Evolutionary conservation across 2,329 filamentous ascomycete genomes (phyloP).

Genomic region (Arachnomyces sp.): DNA sequence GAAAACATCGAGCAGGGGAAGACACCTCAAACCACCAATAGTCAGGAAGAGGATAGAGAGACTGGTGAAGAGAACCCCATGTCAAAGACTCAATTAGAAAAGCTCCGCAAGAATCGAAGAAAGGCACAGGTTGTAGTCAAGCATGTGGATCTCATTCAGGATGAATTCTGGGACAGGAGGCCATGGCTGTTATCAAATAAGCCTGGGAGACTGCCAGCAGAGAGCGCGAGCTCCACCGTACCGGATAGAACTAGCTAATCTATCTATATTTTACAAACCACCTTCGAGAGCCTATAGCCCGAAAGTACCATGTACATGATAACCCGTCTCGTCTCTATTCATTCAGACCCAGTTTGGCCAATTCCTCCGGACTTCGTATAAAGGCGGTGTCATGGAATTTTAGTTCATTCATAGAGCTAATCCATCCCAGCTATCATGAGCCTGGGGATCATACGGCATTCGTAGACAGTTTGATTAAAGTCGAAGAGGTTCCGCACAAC

Average conservation of each 20-base stretch:
- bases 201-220: conserved; percentile 62
- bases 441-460: too few relatives aligned
- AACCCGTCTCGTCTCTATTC: not conserved
- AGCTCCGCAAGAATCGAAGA: conserved; percentile 67
- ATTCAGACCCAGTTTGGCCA: conserved; percentile 31
- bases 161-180: conserved; percentile 83
- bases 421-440: too few relatives aligned
- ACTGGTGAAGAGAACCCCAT: conserved; percentile 40
- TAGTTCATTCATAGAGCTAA: too few relatives aligned
- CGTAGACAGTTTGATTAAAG: too few relatives aligned
- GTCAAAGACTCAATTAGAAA: conserved; percentile 76
- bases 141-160: conserved; percentile 89
- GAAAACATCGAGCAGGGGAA: conserved; percentile 46
- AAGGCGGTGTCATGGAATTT: too few relatives aligned
- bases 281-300: too few relatives aligned
- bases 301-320: too few relatives aligned
- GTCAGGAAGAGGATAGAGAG: conserved; percentile 13
- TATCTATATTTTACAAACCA: too few relatives aligned
- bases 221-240: conserved; percentile 10
- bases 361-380: conserved; percentile 16
- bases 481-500: too few relatives aligned
- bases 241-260: too few relatives aligned
- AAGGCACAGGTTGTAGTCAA: conserved; percentile 77
- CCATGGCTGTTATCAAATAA: conserved; percentile 77
- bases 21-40: not conserved